phyloP scores from a whole-genome alignment of 441 rosid genomes.

The Daphne laureola region DNA sequence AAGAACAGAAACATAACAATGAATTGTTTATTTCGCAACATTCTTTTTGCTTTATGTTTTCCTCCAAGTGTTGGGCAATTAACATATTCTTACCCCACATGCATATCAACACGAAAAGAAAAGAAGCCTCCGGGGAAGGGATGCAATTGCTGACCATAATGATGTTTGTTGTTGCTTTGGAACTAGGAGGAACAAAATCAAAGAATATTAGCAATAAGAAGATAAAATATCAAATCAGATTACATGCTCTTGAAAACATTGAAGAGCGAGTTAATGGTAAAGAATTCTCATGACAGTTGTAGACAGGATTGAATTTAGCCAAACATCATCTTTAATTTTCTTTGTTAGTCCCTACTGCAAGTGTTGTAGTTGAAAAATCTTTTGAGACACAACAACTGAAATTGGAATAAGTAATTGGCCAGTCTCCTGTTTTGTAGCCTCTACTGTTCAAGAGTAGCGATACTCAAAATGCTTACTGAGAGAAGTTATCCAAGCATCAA shows the following conservation, averaged over 20 bases:
- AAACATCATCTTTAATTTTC: not conserved
- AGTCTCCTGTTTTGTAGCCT: slow-evolving; percentile 71
- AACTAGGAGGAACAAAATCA: slow-evolving; percentile 42
- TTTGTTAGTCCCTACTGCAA: slow-evolving; percentile 21
- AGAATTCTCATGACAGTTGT: not conserved
- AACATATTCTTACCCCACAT: slow-evolving; percentile 5
- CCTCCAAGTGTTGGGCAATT: too few relatives aligned
- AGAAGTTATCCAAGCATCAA: slow-evolving; percentile 85
- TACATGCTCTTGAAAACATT: slow-evolving; percentile 60
- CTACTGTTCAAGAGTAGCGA: slow-evolving; percentile 50
- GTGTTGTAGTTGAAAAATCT: slow-evolving; percentile 31
- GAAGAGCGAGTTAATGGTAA: slow-evolving; percentile 57
- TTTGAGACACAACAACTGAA: slow-evolving; percentile 37
- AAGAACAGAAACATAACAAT: too few relatives aligned
- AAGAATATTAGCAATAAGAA: slow-evolving; percentile 33
- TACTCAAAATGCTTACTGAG: slow-evolving; percentile 46
- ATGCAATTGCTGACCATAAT: slow-evolving; percentile 84
- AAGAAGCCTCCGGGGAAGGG: slow-evolving; percentile 64
- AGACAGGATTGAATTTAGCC: not conserved
- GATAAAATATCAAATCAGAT: slow-evolving; percentile 54
- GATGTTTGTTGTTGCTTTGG: slow-evolving; percentile 64
- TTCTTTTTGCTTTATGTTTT: not conserved
- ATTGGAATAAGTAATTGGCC: slow-evolving; percentile 73
- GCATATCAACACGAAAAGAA: slow-evolving; percentile 71
- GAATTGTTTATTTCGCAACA: too few relatives aligned